These are phyloP conservation scores for Pigoraptor vietnamica DNA, from an alignment of 78 protist species.

Conservation along the genomic window DNA sequence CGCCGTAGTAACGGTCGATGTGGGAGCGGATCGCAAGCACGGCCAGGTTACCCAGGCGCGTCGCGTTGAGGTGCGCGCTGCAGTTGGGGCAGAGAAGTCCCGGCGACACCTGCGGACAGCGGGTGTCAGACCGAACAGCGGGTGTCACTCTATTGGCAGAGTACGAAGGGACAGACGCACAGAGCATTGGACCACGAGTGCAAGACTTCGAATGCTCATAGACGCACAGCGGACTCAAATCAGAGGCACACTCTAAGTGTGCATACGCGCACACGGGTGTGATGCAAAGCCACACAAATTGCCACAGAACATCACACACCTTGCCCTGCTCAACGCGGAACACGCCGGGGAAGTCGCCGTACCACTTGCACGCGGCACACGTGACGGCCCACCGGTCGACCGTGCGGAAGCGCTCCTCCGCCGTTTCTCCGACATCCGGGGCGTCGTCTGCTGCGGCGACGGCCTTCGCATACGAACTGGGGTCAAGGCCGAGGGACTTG, in stretches of 20 bases:
- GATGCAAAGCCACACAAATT: too few relatives aligned
- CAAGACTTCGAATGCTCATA: too few relatives aligned
- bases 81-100: background rate
- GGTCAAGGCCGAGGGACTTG: slow-evolving; percentile 67
- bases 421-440: background rate
- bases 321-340: background rate
- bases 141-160: background rate
- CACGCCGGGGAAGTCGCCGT: background rate
- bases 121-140: background rate
- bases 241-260: too few relatives aligned
- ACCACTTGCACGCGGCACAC: background rate
- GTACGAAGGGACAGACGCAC: too few relatives aligned
- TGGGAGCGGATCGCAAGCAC: background rate
- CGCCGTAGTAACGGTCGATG: background rate
- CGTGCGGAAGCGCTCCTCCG: background rate
- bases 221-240: too few relatives aligned
- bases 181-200: too few relatives aligned
- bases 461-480: background rate
- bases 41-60: background rate
- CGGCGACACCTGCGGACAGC: background rate
- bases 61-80: background rate
- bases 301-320: background rate
- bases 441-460: background rate
- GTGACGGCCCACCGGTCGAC: background rate
- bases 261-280: too few relatives aligned